phyloP scores from a whole-genome alignment of 176 grass and related monocot genomes.

The Zoysia pacifica region DNA sequence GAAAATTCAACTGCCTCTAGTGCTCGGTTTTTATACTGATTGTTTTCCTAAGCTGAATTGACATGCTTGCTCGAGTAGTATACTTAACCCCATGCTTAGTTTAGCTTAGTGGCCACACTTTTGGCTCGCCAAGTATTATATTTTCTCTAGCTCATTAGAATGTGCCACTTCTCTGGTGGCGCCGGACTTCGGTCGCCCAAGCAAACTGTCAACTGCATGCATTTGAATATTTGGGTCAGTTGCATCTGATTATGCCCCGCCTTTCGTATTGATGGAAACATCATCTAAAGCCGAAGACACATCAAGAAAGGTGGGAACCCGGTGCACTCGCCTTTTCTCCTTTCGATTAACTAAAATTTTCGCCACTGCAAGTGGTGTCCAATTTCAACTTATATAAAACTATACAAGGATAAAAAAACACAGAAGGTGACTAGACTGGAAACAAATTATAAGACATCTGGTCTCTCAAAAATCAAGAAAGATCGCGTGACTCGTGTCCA shows the following conservation, averaged over 20 bases:
- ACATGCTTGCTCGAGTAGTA: not conserved
- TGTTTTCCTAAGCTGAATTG: not conserved
- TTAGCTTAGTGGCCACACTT: not conserved
- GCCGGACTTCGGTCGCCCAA: not conserved
- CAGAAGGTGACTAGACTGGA: too few relatives aligned
- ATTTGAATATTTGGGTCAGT: constrained; percentile 34
- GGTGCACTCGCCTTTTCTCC: constrained; percentile 26
- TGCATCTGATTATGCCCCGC: constrained; percentile 36
- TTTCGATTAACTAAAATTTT: constrained; percentile 15
- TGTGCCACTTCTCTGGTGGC: constrained; percentile 21
- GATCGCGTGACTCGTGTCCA: too few relatives aligned
- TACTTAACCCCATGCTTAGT: not conserved
- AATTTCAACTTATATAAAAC: constrained; percentile 1
- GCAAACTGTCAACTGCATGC: constrained; percentile 42
- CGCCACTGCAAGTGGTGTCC: constrained; percentile 19
- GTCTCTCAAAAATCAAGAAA: too few relatives aligned
- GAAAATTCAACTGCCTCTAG: not conserved
- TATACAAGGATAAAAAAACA: not conserved
- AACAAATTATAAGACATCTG: too few relatives aligned
- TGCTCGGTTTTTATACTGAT: not conserved
- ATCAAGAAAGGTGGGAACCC: constrained; percentile 48
- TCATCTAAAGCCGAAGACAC: constrained; percentile 30
- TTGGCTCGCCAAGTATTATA: constrained; percentile 8
- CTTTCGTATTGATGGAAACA: constrained; percentile 45
- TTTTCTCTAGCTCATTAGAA: not conserved